Base-by-base conservation (phyloP, 2,329 filamentous ascomycete genomes). In the Scedosporium apiospermum region DNA sequence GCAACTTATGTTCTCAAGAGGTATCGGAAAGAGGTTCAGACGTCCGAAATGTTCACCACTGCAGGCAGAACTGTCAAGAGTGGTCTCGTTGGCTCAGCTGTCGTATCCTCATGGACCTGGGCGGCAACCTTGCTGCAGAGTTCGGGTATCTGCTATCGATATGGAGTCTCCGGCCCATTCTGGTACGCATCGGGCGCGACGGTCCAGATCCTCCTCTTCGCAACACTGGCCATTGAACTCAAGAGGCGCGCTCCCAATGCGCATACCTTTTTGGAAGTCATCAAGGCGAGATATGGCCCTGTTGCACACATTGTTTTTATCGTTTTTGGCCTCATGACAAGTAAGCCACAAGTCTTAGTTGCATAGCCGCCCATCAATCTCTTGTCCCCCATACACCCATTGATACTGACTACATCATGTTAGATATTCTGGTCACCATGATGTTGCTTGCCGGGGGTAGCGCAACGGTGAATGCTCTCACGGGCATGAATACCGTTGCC, bases 61-160 rank as follows among this genome's bases (percentile, higher is more conserved):
- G 92, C 92, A 59, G 91, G 91, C 18, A 82, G 93, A 65, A 92
- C 90, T 1, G 90, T 96, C 67, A 96, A 96, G 72, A 92, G 90
- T 7, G 93, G 92, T 53, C 80, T 96, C 14, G 91, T 96, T 0
- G 90, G 90, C 10, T 90, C 90, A 4, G 92, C 91, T 16, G 92
- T 96, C n/a, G 91, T 96, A 3, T 93, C 89, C 16, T 92, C 88
- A 4, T 96, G 93, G 92, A 96, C 92, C 0, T 96, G 91, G 91
- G 91, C 91, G 0, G 91, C 90, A 23, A 95, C 90, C 0, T 78
- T 93, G 1, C 80, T 95, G 2, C 90, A 95, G 70, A 89, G 85
- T 1, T 88, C 89, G 0, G 84, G 87, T n/a, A 89, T 96, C 18
- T 90, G 90, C 65, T 96, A 96, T 73, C 80, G 85, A 65, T 93